Base-by-base conservation (phyloP, 129 eudicot genomes). In the Pittosporum tobira region DNA sequence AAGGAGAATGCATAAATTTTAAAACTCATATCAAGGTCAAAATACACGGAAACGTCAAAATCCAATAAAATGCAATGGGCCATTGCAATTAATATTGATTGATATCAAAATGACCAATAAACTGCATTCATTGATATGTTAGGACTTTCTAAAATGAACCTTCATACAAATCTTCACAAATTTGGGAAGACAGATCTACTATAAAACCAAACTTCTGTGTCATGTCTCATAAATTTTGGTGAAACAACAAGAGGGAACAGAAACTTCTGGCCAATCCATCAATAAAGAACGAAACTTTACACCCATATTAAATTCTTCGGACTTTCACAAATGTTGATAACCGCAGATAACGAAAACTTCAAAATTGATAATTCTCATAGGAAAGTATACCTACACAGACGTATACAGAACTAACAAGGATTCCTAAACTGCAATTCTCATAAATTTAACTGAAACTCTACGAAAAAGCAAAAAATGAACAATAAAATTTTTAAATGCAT, bases 11-110 rank as follows among this genome's bases (percentile, higher is more conserved):
- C 43, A 40, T 34, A 46, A 65, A 44, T 42, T 64, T 45, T 67
- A 65, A 66, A 57, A 7, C 13, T 43, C 55, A 54, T 67, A 57
- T 48, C 58, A 69, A 51, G n/a, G 54, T 52, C 43, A 64, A 18
- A 43, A 2, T 30, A 36, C 18, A 20, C 51, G 43, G 3, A 29
- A 45, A 29, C 27, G 14, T 18, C 12, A 42, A 45, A 61, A 36
- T 44, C 3, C 28, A 48, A 1, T 4, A 65, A 15, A 58, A 26
- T 65, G 44, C 26, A 14, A n/a, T 30, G 51, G 40, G 23, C 53
- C 53, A 26, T 65, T 40, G 40, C 38, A 27, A 55, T 65, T 45
- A 45, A 28, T 61, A 14, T 59, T 12, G 40, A 14, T 59, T 12
- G 40, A 53, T 25, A 50, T 28, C 42, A 6, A 56, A 3, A 19